phyloP scores from a whole-genome alignment of 257 asterid genomes.

The Fraxinus anomala region DNA sequence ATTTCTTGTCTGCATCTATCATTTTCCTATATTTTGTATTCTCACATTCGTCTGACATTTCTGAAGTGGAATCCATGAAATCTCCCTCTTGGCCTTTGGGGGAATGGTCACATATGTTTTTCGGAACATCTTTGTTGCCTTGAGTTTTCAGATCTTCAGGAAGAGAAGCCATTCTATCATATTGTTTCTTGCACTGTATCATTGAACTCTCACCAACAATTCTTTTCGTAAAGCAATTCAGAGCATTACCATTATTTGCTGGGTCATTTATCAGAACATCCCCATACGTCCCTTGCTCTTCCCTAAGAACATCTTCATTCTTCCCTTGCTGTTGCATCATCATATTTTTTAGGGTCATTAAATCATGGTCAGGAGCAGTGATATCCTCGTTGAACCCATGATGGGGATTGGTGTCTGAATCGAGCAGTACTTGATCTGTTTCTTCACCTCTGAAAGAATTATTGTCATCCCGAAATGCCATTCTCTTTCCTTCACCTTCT shows the following conservation, averaged over 20 bases:
- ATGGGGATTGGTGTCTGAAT: not conserved
- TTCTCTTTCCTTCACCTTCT: not conserved
- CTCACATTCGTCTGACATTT: constrained; percentile 5
- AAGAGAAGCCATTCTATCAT: not conserved
- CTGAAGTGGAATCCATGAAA: constrained; percentile 22
- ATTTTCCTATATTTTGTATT: not conserved
- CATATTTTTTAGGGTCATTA: not conserved
- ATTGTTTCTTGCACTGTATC: constrained; percentile 2
- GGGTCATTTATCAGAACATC: not conserved
- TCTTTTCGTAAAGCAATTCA: not conserved
- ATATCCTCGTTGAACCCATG: constrained; percentile 2
- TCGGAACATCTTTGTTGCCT: not conserved
- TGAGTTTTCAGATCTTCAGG: constrained; percentile 15
- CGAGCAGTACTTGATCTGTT: not conserved
- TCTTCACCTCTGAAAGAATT: not conserved
- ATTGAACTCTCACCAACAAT: not conserved
- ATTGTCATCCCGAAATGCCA: not conserved
- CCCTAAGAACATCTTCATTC: not conserved
- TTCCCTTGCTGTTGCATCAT: not conserved
- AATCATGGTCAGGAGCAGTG: constrained; percentile 9
- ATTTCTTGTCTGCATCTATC: constrained; percentile 12
- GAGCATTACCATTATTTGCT: not conserved
- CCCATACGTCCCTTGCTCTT: constrained; percentile 13
- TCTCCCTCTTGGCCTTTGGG: constrained; percentile 11
- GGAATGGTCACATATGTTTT: not conserved